Conservation (phyloP, 345 rosid species). For the Clarkia xantiana region DNA sequence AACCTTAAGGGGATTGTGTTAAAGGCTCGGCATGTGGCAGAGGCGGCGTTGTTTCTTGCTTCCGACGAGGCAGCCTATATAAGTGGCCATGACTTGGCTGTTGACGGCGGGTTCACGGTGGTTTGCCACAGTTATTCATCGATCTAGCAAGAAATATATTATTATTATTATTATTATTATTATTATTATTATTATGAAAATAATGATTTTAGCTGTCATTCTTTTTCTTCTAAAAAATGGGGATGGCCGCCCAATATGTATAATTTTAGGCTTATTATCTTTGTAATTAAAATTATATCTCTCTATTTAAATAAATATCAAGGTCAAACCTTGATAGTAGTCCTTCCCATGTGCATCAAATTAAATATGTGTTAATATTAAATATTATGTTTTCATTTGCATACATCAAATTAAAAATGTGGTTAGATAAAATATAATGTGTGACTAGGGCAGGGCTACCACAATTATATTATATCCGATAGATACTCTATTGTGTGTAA, state of each 20-base stretch:
- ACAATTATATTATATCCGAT: too few relatives aligned
- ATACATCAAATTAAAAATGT: too few relatives aligned
- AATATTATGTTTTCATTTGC: too few relatives aligned
- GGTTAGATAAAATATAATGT: too few relatives aligned
- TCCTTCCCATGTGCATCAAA: conserved; percentile 14
- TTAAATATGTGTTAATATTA: conserved; percentile 17
- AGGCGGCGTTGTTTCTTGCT: conserved; percentile 74
- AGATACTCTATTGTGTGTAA: too few relatives aligned
- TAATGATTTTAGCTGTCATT: neutral
- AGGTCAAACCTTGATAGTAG: conserved; percentile 23
- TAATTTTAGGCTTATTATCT: neutral
- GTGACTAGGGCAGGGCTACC: too few relatives aligned
- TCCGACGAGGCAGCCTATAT: conserved; percentile 72
- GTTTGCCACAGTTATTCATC: conserved; percentile 20
- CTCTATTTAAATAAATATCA: conserved; percentile 1
- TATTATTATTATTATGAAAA: neutral
- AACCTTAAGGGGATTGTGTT: conserved; percentile 58
- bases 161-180: neutral
- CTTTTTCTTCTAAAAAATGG: neutral
- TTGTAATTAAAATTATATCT: neutral
- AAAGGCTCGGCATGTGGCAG: conserved; percentile 67
- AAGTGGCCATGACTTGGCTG: conserved; percentile 74
- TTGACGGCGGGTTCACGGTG: conserved; percentile 80
- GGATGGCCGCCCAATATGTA: too few relatives aligned
- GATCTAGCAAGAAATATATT: neutral